phyloP scores from a whole-genome alignment of 495 filamentous ascomycete genomes.

The Penicillium pulvis region DNA sequence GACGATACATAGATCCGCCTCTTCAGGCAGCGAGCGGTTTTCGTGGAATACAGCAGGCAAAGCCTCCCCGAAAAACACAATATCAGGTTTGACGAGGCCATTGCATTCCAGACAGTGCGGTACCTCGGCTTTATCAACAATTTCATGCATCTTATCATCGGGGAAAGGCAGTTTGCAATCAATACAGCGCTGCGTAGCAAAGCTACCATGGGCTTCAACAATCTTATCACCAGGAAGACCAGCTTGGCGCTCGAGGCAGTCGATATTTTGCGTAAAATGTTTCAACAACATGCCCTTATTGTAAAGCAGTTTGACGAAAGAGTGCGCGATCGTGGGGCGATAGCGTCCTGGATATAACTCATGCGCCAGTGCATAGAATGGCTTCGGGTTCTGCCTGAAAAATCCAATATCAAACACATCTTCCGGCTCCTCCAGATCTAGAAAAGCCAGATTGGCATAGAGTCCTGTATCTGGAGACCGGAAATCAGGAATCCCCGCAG shows the following conservation, averaged over 20 bases:
- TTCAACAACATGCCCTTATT: constrained; percentile 77
- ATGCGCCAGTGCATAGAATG: constrained; percentile 89
- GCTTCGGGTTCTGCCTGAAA: constrained; percentile 79
- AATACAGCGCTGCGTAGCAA: constrained; percentile 86
- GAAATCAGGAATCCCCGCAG: constrained; percentile 88
- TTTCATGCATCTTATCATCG: constrained; percentile 67
- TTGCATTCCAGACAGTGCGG: constrained; percentile 72
- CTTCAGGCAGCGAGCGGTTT: constrained; percentile 53
- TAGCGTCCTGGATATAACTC: constrained; percentile 93
- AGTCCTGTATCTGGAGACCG: constrained; percentile 81
- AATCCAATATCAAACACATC: constrained; percentile 80
- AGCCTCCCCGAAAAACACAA: constrained; percentile 94
- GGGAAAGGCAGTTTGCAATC: constrained; percentile 77
- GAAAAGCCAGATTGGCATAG: constrained; percentile 83
- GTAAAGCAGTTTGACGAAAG: constrained; percentile 74
- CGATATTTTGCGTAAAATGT: constrained; percentile 97
- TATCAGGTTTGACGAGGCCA: constrained; percentile 92
- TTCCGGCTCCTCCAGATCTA: constrained; percentile 82
- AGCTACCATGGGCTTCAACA: constrained; percentile 93
- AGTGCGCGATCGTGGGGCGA: constrained; percentile 80
- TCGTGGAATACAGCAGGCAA: constrained; percentile 71
- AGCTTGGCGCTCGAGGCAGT: constrained; percentile 86
- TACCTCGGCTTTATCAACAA: constrained; percentile 62
- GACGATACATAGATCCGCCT: constrained; percentile 81
- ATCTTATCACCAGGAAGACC: constrained; percentile 81